These are phyloP conservation scores for Pyracantha coccinea DNA, from an alignment of 331 rosid genomes.

Conservation along the genomic window DNA sequence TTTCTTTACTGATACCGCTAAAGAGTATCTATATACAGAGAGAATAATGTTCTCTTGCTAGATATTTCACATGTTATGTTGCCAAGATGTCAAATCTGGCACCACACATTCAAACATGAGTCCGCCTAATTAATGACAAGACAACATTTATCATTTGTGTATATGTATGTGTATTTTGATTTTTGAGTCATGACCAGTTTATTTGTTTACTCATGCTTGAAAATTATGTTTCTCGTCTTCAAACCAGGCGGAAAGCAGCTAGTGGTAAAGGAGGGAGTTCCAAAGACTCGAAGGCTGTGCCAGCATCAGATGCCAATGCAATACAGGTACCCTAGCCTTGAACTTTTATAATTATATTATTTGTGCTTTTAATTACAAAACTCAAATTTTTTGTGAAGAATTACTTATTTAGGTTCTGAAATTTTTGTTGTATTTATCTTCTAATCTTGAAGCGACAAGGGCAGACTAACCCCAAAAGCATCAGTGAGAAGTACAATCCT, in stretches of 20 bases:
- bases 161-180: not conserved
- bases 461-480: conserved; percentile 35
- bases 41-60: no score
- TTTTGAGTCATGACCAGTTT: not conserved
- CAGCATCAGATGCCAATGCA: conserved; percentile 54
- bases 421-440: not conserved
- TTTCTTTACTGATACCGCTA: not conserved
- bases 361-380: not conserved
- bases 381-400: not conserved
- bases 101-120: no score
- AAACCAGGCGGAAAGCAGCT: conserved; percentile 43
- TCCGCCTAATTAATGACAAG: no score
- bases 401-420: not conserved
- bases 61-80: no score
- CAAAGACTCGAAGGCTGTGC: conserved; percentile 45
- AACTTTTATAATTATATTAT: not conserved
- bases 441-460: conserved; percentile 43
- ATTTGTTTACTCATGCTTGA: not conserved
- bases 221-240: conserved; percentile 9
- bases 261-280: conserved; percentile 28
- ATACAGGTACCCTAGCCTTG: conserved; percentile 28
- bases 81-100: no score
- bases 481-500: conserved; percentile 43
- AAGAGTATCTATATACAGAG: not conserved
- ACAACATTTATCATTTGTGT: no score